Conservation (phyloP, 2,329 filamentous ascomycete genomes). For the Teratosphaeria viscida region DNA sequence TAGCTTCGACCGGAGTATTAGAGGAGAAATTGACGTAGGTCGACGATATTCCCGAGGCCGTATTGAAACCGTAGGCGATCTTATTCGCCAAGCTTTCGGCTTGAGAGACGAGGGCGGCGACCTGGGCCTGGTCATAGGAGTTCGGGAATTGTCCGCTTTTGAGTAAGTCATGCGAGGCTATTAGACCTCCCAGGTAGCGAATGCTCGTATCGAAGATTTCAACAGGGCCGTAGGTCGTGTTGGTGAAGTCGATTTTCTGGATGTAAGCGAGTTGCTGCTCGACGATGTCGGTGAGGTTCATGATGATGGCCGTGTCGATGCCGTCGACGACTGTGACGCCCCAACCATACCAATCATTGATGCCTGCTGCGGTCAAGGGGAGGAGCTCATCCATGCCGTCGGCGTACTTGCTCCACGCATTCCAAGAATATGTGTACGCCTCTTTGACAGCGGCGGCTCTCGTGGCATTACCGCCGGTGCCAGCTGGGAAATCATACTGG, state of each 20-base stretch:
- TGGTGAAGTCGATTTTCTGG: conserved; percentile 50
- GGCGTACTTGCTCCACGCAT: conserved; percentile 35
- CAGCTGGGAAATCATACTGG: conserved; percentile 5
- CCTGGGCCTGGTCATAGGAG: conserved; percentile 1
- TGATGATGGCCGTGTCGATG: conserved; percentile 61
- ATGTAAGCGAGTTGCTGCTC: conserved; percentile 41
- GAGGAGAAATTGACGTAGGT: conserved; percentile 5
- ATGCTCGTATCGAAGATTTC: conserved; percentile 64
- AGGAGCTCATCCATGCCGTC: conserved; percentile 36
- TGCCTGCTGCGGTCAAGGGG: conserved; percentile 67
- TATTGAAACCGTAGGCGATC: conserved; percentile 5
- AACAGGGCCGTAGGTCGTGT: conserved; percentile 39
- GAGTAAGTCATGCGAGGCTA: conserved; percentile 54
- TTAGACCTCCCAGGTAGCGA: conserved; percentile 57
- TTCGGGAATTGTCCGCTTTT: conserved; percentile 6
- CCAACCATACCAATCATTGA: conserved; percentile 47
- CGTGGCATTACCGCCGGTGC: conserved; percentile 3
- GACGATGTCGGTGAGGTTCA: conserved; percentile 54
- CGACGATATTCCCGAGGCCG: conserved; percentile 1
- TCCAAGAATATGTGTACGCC: conserved; percentile 48
- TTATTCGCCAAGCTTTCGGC: conserved; percentile 5
- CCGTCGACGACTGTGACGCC: conserved; percentile 73
- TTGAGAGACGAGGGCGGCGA: conserved; percentile 4
- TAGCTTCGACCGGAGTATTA: conserved; percentile 1
- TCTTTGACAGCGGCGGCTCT: conserved; percentile 49